Evolutionary conservation across 805 yeast species (phyloP).

Genomic region (Ogataea pini): DNA sequence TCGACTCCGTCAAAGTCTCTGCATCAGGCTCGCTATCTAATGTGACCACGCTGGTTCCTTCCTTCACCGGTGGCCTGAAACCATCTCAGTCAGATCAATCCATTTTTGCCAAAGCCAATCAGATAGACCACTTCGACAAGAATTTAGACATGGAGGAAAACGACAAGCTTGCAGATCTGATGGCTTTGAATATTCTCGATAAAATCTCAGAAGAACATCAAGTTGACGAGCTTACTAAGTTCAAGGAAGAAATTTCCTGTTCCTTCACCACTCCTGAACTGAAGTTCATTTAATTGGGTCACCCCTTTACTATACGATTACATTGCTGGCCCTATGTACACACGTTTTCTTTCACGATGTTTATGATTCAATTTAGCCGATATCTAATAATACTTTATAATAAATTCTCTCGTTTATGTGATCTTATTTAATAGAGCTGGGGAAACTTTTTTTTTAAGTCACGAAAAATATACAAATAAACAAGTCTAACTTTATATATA

Average conservation of each 20-base stretch:
- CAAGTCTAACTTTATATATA: too few species aligned
- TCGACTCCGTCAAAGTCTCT: constrained; percentile 10
- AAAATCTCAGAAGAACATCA: constrained; percentile 32
- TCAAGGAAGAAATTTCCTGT: constrained; percentile 32
- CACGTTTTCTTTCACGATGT: neutral
- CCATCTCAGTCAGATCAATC: constrained; percentile 17
- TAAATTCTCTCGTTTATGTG: neutral
- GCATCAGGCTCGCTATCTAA: constrained; percentile 9
- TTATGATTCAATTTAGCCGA: neutral
- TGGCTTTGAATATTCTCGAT: constrained; percentile 36
- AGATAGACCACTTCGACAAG: constrained; percentile 36
- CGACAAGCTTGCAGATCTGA: constrained; percentile 36
- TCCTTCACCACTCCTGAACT: constrained; percentile 20
- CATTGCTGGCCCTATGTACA: constrained; percentile 3
- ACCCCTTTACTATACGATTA: neutral
- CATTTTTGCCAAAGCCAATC: constrained; percentile 33
- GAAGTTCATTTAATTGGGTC: constrained; percentile 15
- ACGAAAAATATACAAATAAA: neutral
- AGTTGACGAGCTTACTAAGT: constrained; percentile 31
- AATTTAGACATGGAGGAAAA: constrained; percentile 26
- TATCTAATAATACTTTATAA: neutral
- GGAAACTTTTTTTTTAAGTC: neutral
- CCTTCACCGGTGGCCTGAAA: constrained; percentile 1
- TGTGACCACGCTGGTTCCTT: constrained; percentile 2
- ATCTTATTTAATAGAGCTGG: neutral